These are phyloP conservation scores for Cladosporium cucumerinum DNA, from an alignment of 2,329 filamentous ascomycete genomes.

Conservation along the genomic window DNA sequence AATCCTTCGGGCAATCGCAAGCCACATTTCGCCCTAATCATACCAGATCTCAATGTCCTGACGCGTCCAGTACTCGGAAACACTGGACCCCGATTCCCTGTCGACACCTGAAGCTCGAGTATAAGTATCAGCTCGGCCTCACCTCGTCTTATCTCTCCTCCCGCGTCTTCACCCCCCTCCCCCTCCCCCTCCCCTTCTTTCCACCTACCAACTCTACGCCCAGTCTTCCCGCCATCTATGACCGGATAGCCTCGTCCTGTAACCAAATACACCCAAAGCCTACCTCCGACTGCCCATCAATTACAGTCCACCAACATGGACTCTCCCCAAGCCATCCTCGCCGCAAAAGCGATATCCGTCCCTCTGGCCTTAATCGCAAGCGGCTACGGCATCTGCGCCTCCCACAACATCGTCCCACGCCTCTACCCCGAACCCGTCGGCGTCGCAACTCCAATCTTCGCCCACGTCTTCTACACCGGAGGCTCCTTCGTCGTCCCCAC, in stretches of 20 bases:
- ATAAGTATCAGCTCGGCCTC: slow-evolving; percentile 5
- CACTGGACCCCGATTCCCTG: not conserved
- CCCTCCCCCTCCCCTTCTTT: too few relatives aligned
- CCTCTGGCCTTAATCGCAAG: slow-evolving; percentile 19
- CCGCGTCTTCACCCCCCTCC: not conserved
- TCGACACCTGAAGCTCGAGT: not conserved
- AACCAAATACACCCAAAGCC: not conserved
- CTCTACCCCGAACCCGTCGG: slow-evolving; percentile 18
- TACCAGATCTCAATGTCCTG: not conserved
- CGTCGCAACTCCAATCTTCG: slow-evolving; percentile 17
- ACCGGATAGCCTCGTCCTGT: not conserved
- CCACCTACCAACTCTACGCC: not conserved
- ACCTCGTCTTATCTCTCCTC: not conserved
- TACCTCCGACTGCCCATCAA: not conserved
- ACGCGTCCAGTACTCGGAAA: not conserved
- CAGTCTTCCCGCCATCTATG: not conserved
- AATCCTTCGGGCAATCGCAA: not conserved
- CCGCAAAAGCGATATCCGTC: slow-evolving; percentile 19
- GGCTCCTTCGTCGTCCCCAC: slow-evolving; percentile 18
- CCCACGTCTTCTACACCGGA: slow-evolving; percentile 19
- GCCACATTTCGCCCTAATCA: not conserved
- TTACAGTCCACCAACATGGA: slow-evolving; percentile 16
- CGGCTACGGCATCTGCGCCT: slow-evolving; percentile 21
- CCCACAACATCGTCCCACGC: slow-evolving; percentile 21
- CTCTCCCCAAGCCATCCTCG: slow-evolving; percentile 15